phyloP scores from a whole-genome alignment of 192 early-diverging fungal genomes.

The Umbelopsis isabellina region DNA sequence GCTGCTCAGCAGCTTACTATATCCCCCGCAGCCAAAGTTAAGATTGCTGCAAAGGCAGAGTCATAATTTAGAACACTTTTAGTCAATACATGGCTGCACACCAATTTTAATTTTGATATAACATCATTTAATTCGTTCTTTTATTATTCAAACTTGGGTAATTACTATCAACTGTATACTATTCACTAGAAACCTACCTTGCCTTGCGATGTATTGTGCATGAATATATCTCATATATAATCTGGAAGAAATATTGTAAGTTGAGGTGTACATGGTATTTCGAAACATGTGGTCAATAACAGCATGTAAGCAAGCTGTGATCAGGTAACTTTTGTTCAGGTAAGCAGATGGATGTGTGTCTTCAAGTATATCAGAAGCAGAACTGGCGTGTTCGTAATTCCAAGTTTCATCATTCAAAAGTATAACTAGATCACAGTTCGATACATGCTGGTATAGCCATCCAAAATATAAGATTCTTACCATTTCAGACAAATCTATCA shows the following conservation, averaged over 20 bases:
- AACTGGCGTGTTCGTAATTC: constrained; percentile 24
- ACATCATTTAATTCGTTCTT: no score
- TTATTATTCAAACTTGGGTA: background rate
- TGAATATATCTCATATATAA: background rate
- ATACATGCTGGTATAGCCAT: no score
- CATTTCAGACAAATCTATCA: background rate
- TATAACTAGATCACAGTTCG: background rate
- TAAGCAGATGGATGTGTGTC: constrained; percentile 8
- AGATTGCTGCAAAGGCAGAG: background rate
- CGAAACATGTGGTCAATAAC: background rate
- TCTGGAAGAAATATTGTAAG: background rate
- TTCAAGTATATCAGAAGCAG: constrained; percentile 22
- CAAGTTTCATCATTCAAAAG: constrained; percentile 16
- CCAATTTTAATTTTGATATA: no score
- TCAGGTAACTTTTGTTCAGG: constrained; percentile 9
- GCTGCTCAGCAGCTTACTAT: constrained; percentile 22
- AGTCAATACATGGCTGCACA: no score
- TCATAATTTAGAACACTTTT: background rate
- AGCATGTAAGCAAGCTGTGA: background rate
- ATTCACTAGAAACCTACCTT: background rate
- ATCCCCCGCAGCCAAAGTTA: background rate
- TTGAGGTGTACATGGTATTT: background rate
- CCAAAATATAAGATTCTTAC: background rate
- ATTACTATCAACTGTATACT: background rate
- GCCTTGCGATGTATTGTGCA: background rate